Evolutionary conservation across 1,139 yeast genomes (phyloP).

Genomic region (Yamadazyma oceani): DNA sequence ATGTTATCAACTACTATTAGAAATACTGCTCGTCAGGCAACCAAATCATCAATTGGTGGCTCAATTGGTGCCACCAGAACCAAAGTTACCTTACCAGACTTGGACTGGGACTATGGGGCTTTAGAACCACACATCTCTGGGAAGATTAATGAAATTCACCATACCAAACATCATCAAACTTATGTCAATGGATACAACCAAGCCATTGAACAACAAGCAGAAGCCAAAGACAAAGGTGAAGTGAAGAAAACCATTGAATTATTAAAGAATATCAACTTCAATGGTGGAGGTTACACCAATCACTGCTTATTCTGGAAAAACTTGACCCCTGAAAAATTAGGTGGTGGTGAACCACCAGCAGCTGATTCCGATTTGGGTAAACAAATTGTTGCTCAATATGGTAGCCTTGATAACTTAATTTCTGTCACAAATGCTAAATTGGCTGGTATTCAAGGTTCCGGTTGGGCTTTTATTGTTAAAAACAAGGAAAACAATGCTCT

Average conservation of each 20-base stretch:
- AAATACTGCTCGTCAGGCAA: constrained; percentile 4
- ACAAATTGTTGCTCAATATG: constrained; percentile 39
- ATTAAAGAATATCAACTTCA: constrained; percentile 42
- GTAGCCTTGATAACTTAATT: constrained; percentile 42
- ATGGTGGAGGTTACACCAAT: constrained; percentile 48
- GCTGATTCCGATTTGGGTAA: constrained; percentile 32
- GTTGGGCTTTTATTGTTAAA: constrained; percentile 51
- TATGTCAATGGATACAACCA: constrained; percentile 44
- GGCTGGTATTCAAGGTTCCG: constrained; percentile 49
- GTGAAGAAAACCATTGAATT: constrained; percentile 37
- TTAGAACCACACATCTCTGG: constrained; percentile 46
- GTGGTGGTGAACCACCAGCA: constrained; percentile 43
- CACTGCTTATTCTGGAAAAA: constrained; percentile 47
- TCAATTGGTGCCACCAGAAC: constrained; percentile 17
- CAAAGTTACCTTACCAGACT: constrained; percentile 35
- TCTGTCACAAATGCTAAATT: constrained; percentile 38
- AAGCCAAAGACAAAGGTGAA: constrained; percentile 37
- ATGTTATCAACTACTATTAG: constrained; percentile 7
- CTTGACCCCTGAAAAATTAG: constrained; percentile 40
- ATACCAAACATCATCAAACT: constrained; percentile 44
- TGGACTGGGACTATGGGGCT: constrained; percentile 43
- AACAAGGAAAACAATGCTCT: constrained; percentile 41
- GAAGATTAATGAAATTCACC: constrained; percentile 41
- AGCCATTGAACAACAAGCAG: constrained; percentile 37
- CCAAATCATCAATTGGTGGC: constrained; percentile 5